These are phyloP conservation scores for Gymnopilus dilepis DNA, from an alignment of 768 basidiomycete genomes.

Conservation along the genomic window DNA sequence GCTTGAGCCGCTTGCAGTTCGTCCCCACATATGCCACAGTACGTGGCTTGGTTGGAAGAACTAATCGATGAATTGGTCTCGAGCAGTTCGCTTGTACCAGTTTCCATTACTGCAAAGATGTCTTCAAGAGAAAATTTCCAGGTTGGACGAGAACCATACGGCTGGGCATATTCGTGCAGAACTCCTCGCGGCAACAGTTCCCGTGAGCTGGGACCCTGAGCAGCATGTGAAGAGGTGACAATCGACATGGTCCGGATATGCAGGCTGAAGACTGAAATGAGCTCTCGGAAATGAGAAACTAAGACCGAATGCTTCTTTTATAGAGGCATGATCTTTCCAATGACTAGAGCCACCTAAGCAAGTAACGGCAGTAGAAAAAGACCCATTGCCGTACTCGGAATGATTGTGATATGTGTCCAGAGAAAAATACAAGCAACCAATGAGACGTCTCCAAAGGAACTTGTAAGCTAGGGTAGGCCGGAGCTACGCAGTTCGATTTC, in stretches of 20 bases:
- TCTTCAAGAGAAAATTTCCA: conserved; percentile 12
- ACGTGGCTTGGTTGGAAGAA: no score
- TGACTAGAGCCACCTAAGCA: no score
- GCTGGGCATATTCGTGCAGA: neutral
- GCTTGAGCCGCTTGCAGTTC: neutral
- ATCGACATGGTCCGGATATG: neutral
- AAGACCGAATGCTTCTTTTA: neutral
- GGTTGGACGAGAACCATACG: neutral
- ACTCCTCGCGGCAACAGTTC: neutral
- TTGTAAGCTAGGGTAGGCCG: no score
- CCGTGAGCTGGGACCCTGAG: neutral
- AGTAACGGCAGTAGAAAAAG: no score
- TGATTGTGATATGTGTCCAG: no score
- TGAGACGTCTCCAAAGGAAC: no score
- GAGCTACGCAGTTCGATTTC: no score
- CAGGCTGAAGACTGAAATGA: neutral
- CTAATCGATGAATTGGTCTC: neutral
- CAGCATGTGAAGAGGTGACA: neutral
- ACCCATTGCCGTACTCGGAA: no score
- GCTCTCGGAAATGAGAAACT: neutral
- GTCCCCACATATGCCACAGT: conserved; percentile 28
- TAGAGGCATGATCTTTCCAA: neutral
- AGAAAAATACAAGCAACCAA: no score
- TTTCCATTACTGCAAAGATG: conserved; percentile 4
- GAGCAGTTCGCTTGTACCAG: neutral